phyloP scores from a whole-genome alignment of 225 moss, liverwort and hornwort genomes.

The Pseudisothecium myosuroides region DNA sequence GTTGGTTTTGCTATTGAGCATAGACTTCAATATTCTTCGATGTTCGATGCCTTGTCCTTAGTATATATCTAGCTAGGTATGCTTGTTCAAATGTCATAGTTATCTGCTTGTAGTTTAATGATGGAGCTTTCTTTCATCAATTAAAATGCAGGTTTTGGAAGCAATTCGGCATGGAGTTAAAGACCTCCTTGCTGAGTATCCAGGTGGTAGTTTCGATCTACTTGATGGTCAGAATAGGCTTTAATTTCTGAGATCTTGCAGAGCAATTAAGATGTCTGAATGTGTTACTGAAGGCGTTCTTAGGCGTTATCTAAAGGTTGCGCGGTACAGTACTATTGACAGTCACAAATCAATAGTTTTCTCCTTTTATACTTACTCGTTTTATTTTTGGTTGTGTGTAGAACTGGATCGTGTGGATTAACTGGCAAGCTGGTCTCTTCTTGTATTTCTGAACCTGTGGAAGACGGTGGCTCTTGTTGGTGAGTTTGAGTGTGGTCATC shows the following conservation, averaged over 20 bases:
- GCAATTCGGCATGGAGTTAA: slow-evolving; percentile 61
- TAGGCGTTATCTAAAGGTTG: neutral
- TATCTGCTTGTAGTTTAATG: neutral
- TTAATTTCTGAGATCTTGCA: neutral
- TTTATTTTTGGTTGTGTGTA: slow-evolving; percentile 12
- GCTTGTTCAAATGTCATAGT: neutral
- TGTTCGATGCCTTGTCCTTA: neutral
- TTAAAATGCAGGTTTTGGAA: slow-evolving; percentile 41
- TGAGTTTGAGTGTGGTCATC: no score
- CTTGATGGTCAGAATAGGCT: neutral
- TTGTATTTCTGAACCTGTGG: no score
- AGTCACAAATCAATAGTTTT: slow-evolving; percentile 7
- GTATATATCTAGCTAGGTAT: neutral
- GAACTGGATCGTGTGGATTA: no score
- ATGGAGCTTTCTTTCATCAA: neutral
- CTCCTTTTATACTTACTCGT: neutral
- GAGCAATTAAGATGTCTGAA: neutral
- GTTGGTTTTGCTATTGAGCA: neutral
- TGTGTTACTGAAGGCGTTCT: neutral
- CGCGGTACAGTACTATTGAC: neutral
- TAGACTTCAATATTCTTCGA: no score
- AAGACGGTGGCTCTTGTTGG: no score
- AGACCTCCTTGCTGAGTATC: slow-evolving; percentile 34
- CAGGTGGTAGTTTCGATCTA: slow-evolving; percentile 30
- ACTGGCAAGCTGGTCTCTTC: no score